These are phyloP conservation scores for Saccharomycopsis fibuligera DNA, from an alignment of 805 yeast species.

Conservation along the genomic window DNA sequence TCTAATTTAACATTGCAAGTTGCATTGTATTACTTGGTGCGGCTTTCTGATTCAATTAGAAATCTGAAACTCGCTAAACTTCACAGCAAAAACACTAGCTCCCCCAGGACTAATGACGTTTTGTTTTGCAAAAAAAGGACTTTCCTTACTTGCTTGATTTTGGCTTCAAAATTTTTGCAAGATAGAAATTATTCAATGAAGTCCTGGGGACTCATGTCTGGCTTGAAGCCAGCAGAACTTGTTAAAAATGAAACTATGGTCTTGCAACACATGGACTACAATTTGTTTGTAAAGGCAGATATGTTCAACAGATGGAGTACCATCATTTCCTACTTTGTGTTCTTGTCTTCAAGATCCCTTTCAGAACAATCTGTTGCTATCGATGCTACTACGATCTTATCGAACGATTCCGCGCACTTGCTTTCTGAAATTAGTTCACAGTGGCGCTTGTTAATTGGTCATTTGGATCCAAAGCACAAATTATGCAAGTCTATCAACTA, in stretches of 20 bases:
- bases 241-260: slow-evolving; percentile 46
- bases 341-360: neutral
- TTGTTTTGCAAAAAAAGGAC: slow-evolving; percentile 53
- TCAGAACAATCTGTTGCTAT: neutral
- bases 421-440: slow-evolving; percentile 1
- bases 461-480: slow-evolving; percentile 11
- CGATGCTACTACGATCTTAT: neutral
- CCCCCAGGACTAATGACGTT: slow-evolving; percentile 10
- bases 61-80: neutral
- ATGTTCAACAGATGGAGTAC: slow-evolving; percentile 39
- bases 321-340: slow-evolving; percentile 24
- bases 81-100: slow-evolving; percentile 20
- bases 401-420: neutral
- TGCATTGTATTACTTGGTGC: slow-evolving; percentile 53
- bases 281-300: slow-evolving; percentile 43
- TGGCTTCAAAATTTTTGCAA: slow-evolving; percentile 67
- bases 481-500: slow-evolving; percentile 7
- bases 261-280: slow-evolving; percentile 49
- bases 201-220: slow-evolving; percentile 73
- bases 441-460: slow-evolving; percentile 9
- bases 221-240: slow-evolving; percentile 47
- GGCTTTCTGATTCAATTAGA: slow-evolving; percentile 23
- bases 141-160: slow-evolving; percentile 60
- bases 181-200: slow-evolving; percentile 64
- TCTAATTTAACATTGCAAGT: slow-evolving; percentile 59